Conservation (phyloP, 257 asterid genomes). For the Petunia axillaris region DNA sequence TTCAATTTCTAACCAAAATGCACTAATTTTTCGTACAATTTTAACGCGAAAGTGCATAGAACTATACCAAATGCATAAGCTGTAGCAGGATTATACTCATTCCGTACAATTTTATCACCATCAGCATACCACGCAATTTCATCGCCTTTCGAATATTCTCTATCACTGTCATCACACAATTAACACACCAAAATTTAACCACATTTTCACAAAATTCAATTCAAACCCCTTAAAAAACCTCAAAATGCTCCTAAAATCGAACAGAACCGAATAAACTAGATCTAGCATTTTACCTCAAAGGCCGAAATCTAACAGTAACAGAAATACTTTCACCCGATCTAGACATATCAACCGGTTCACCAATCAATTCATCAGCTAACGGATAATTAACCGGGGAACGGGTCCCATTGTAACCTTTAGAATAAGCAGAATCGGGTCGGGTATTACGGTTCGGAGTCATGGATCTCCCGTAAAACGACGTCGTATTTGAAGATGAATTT, state of each 20-base stretch:
- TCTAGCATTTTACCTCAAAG: conserved; percentile 15
- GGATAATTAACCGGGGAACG: conserved; percentile 70
- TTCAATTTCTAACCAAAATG: neutral
- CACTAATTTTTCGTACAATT: neutral
- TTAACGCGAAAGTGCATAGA: conserved; percentile 3
- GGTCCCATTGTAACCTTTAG: conserved; percentile 35
- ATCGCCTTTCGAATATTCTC: conserved; percentile 93
- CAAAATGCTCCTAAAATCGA: conserved; percentile 30
- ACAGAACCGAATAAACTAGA: neutral
- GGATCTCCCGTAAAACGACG: conserved; percentile 82
- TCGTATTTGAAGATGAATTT: conserved; percentile 56
- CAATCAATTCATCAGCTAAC: conserved; percentile 60
- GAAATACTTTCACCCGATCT: conserved; percentile 92
- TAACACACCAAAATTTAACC: conserved; percentile 29
- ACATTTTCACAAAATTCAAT: conserved; percentile 32
- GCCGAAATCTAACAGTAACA: conserved; percentile 88
- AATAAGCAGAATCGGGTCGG: conserved; percentile 42
- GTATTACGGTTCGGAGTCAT: conserved; percentile 51
- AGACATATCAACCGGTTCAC: conserved; percentile 66
- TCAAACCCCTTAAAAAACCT: conserved; percentile 36
- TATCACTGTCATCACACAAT: conserved; percentile 63
- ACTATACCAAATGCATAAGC: conserved; percentile 88
- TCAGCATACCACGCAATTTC: conserved; percentile 94
- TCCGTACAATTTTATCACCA: conserved; percentile 76
- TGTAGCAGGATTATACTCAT: conserved; percentile 82